Evolutionary conservation across 2,329 filamentous ascomycete genomes (phyloP), one percentile per base, ranked within the genome.

Genomic region (Diaporthe amygdali): DNA sequence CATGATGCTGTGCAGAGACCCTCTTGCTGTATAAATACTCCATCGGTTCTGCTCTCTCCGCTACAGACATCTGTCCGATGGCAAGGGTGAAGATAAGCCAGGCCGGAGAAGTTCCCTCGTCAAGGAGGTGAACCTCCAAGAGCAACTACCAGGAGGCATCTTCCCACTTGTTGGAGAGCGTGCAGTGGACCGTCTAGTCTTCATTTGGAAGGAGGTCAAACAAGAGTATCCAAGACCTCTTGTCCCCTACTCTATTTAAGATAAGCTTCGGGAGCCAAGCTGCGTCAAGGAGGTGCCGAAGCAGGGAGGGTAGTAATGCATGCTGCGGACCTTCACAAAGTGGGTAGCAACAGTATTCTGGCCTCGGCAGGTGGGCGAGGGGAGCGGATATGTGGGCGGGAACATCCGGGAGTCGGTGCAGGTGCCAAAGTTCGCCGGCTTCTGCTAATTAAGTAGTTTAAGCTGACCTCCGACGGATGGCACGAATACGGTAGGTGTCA

Each of bases 221-320:
- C n/a, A 46, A 30, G 56, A 25, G 44, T 46, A 27, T n/a, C 25
- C 30, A n/a, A 39, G 41, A 27, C 39, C 37, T 46, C n/a, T 61
- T 27, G 56, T 25, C 37, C 37, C 20, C 56, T 61, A n/a, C n/a
- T n/a, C n/a, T 61, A n/a, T 61, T 61, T n/a, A n/a, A 61, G 56
- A 61, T 61, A 61, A 61, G 56, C 56, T 61, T 61, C 56, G 56
- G 56, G 8, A 32, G 56, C 56, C 56, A 61, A 61, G 56, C 56
- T 25, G 30, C 15, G 39, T 61, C 37, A 9, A 61, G 56, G 56
- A 61, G 56, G 56, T 61, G 56, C 56, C 56, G 39, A 5, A n/a
- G 25, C 37, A 61, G 5, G 56, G 37, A 25, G 56, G 56, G 37
- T 44, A 5, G 55, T 8, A 59, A 59, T 44, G 55, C 55, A 59